phyloP scores from a whole-genome alignment of 805 yeast genomes.

The Nakazawaea wickerhamii region DNA sequence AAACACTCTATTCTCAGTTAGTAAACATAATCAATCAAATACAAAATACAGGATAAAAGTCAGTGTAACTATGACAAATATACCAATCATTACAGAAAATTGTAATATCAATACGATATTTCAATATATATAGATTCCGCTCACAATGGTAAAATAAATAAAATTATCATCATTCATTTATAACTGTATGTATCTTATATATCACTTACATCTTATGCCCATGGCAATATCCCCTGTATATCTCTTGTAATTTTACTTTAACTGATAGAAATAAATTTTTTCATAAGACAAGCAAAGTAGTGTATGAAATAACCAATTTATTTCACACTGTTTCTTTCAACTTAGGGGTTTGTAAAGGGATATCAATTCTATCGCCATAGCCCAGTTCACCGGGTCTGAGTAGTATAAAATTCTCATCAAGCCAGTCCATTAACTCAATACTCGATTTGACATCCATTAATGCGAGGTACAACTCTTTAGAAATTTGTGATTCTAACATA shows the following conservation, averaged over 20 bases:
- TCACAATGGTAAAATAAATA: conserved; percentile 25
- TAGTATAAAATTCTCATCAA: conserved; percentile 64
- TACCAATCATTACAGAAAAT: conserved; percentile 57
- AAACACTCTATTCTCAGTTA: background rate
- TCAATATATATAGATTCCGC: conserved; percentile 10
- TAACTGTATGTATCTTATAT: background rate
- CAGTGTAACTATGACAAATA: conserved; percentile 89
- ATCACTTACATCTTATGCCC: no score
- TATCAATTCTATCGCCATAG: conserved; percentile 40
- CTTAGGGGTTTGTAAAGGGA: background rate
- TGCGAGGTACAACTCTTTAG: conserved; percentile 45
- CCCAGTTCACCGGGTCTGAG: conserved; percentile 63
- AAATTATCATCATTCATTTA: conserved; percentile 25
- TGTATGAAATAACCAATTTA: no score
- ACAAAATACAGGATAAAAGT: conserved; percentile 19
- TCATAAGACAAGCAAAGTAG: no score
- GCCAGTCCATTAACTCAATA: conserved; percentile 73
- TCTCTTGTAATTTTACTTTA: no score
- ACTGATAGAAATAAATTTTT: no score
- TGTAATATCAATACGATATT: conserved; percentile 48
- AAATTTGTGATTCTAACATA: conserved; percentile 62
- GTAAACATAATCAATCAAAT: background rate
- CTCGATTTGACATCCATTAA: conserved; percentile 58
- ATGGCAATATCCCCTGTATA: no score
- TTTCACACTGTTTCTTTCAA: no score